phyloP scores from a whole-genome alignment of 257 asterid species.

The Solanum clarkiae region DNA sequence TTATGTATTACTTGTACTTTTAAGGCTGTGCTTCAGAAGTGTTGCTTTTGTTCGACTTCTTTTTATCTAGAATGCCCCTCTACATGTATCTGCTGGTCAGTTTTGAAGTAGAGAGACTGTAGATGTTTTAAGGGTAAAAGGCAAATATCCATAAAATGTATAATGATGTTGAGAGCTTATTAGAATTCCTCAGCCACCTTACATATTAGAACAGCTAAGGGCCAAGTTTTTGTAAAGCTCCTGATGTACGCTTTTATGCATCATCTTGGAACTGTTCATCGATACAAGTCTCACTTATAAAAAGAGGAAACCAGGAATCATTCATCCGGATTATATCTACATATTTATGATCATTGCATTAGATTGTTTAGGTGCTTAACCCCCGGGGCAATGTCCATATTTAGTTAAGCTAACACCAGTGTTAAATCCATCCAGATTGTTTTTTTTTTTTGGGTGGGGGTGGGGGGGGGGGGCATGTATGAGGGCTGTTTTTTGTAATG shows the following conservation, averaged over 20 bases:
- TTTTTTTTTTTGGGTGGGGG: too few species aligned
- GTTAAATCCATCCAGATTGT: not conserved
- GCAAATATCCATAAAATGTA: not conserved
- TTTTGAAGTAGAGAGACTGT: not conserved
- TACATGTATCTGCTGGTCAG: not conserved
- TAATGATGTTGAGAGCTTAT: not conserved
- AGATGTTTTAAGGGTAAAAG: not conserved
- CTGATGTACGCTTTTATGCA: not conserved
- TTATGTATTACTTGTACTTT: not conserved
- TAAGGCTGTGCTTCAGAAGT: not conserved
- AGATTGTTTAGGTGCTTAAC: not conserved
- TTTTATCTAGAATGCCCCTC: not conserved
- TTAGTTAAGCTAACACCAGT: not conserved
- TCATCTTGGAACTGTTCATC: not conserved
- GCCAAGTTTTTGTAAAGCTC: not conserved
- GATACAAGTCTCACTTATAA: not conserved
- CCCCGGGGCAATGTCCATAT: not conserved
- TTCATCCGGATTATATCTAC: not conserved
- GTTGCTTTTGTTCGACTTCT: not conserved
- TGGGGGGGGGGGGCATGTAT: not conserved
- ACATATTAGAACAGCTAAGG: not conserved
- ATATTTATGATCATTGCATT: not conserved
- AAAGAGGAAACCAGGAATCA: not conserved
- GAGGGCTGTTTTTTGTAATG: not conserved
- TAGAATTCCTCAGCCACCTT: not conserved